These are phyloP conservation scores for Tetratostichococcus sp. DNA, from an alignment of 139 green algal species.

Conservation along the genomic window DNA sequence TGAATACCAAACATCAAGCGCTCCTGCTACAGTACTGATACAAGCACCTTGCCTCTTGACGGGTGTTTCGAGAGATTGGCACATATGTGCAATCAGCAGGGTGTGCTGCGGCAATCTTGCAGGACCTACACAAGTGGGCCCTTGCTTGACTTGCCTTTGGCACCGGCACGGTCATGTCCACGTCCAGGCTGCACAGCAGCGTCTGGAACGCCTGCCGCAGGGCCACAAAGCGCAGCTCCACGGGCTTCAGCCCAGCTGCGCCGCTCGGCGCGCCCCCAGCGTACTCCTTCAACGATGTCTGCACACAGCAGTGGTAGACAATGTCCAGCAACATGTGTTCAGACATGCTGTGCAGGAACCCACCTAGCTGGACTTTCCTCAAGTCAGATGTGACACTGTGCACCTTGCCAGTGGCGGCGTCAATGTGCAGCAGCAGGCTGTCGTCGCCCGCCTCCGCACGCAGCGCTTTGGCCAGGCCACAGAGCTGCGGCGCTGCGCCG, in stretches of 20 bases:
- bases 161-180: neutral
- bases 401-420: conserved; percentile 28
- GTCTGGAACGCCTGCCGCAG: neutral
- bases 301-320: no score
- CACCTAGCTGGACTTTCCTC: no score
- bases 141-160: conserved; percentile 1
- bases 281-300: conserved; percentile 1
- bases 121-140: neutral
- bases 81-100: no score
- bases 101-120: no score
- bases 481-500: conserved; percentile 18
- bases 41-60: no score
- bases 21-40: no score
- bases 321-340: no score
- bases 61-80: no score
- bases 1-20: neutral
- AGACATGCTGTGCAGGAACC: no score
- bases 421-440: conserved; percentile 40
- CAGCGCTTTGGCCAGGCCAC: neutral
- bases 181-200: neutral
- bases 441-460: neutral
- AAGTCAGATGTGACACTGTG: no score
- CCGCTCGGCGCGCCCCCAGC: neutral
- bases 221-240: conserved; percentile 33
- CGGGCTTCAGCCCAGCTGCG: conserved; percentile 3